Evolutionary conservation across 2,329 filamentous ascomycete species (phyloP).

Genomic region (Diplodia intermedia): DNA sequence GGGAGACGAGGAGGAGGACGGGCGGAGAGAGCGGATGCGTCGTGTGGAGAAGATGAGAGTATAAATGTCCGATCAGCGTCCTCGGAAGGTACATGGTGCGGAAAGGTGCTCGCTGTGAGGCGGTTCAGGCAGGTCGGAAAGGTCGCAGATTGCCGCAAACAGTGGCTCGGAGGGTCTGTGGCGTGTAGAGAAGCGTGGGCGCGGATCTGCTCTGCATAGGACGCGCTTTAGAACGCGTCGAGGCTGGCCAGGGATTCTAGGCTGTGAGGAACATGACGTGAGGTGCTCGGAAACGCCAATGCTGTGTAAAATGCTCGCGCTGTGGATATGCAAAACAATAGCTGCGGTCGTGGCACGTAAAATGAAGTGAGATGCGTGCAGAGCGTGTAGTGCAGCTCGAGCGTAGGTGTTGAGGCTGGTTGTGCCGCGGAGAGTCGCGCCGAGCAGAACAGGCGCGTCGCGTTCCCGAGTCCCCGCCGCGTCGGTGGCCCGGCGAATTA

Average conservation of each 20-base stretch:
- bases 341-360: conserved; percentile 8
- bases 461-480: not conserved
- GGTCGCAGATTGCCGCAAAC: not conserved
- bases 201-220: not conserved
- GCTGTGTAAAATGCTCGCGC: conserved; percentile 11
- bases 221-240: conserved; percentile 31
- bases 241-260: conserved; percentile 19
- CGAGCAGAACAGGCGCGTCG: conserved; percentile 22
- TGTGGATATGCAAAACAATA: conserved; percentile 23
- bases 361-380: conserved; percentile 1
- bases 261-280: conserved; percentile 25
- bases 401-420: conserved; percentile 11
- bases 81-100: conserved; percentile 89
- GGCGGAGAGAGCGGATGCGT: conserved; percentile 90
- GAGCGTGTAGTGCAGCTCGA: conserved; percentile 6
- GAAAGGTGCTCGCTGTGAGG: not conserved
- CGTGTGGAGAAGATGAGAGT: conserved; percentile 83
- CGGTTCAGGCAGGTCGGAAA: conserved; percentile 1
- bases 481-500: conserved; percentile 8
- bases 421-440: conserved; percentile 9
- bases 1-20: conserved; percentile 87
- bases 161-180: not conserved
- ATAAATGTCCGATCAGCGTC: conserved; percentile 85
- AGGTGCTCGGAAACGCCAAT: conserved; percentile 20
- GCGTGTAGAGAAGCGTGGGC: not conserved